Conservation (phyloP, 208 protist species). For the Kentomonas sorsogonicus region DNA sequence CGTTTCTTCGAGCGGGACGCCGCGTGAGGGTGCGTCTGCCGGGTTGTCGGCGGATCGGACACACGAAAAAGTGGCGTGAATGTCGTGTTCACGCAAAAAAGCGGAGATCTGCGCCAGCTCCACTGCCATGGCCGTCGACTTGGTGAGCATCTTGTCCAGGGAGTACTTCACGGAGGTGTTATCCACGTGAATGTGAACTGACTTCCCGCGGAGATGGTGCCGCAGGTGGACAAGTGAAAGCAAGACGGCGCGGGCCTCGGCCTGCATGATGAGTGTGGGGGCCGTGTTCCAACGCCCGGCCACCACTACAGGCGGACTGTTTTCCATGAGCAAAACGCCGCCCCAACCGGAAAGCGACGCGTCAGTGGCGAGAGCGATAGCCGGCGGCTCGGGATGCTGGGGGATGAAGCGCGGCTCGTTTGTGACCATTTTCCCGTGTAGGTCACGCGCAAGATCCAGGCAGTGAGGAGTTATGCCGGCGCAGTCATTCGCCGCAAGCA, state of each 20-base stretch:
- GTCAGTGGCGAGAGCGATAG: conserved; percentile 5
- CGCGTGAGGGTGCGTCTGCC: conserved; percentile 2
- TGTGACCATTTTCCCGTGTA: no score
- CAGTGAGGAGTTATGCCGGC: no score
- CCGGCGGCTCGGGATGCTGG: not conserved
- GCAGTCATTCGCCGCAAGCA: no score
- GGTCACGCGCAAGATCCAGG: no score
- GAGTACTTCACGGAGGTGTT: conserved; percentile 6
- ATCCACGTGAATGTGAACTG: conserved; percentile 1
- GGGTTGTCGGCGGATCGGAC: conserved; percentile 1
- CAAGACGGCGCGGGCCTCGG: conserved; percentile 11
- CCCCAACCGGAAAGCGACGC: conserved; percentile 14
- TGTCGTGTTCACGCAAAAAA: not conserved
- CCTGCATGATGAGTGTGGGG: conserved; percentile 12
- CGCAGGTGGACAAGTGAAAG: conserved; percentile 1
- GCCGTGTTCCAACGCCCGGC: conserved; percentile 3
- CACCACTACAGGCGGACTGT: not conserved
- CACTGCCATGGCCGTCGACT: no score
- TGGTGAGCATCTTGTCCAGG: not conserved
- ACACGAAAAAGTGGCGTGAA: not conserved
- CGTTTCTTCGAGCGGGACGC: no score
- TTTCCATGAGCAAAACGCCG: conserved; percentile 8
- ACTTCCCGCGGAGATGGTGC: not conserved
- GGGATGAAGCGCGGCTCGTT: no score
- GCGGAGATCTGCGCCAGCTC: conserved; percentile 3